Base-by-base conservation (phyloP, 257 asterid genomes). In the Phtheirospermum japonicum region DNA sequence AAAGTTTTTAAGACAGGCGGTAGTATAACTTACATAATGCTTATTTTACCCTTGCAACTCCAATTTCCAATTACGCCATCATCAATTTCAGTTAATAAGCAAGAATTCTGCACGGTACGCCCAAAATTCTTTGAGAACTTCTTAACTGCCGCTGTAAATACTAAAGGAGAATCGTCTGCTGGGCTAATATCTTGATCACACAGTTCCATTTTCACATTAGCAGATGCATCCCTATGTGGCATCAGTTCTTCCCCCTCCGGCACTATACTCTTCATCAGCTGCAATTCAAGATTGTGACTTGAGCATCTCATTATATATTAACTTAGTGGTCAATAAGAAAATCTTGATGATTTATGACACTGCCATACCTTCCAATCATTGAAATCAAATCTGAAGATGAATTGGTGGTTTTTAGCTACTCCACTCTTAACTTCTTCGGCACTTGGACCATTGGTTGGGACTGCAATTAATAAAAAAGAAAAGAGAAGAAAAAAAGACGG, bases 301-400 rank as follows among this genome's bases (percentile, higher is more conserved):
- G 10, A 39, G 46, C 13, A 39, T 7, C 46, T 9, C 9, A 39
- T 39, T 39, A n/a, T n/a, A n/a, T n/a, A n/a, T n/a, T n/a, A n/a
- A n/a, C n/a, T n/a, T n/a, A n/a, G n/a, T n/a, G n/a, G n/a, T n/a
- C n/a, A n/a, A n/a, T n/a, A n/a, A n/a, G n/a, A n/a, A n/a, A n/a
- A n/a, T n/a, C n/a, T n/a, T 57, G 42, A 18, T 40, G 32, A 33
- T 12, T 55, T 43, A 2, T 10, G 40, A 43, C 9, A 55, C 6
- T n/a, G 11, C 0, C 3, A 13, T 73, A 85, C 90, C 88, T 75
- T 49, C 90, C 90, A 85, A 64, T 83, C 90, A 34, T 40, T 12
- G 42, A 76, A 83, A 63, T 81, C 90, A 2, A 77, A 68, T 70
- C 86, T 74, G 77, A 77, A 77, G 59, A 82, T 52, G 51, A 79